Percentiles rank a stretch among this genome's conserved stretches.
These are phyloP conservation scores for Melampsora americana DNA, from an alignment of 1,284 basidiomycete species.

Conservation along the genomic window DNA sequence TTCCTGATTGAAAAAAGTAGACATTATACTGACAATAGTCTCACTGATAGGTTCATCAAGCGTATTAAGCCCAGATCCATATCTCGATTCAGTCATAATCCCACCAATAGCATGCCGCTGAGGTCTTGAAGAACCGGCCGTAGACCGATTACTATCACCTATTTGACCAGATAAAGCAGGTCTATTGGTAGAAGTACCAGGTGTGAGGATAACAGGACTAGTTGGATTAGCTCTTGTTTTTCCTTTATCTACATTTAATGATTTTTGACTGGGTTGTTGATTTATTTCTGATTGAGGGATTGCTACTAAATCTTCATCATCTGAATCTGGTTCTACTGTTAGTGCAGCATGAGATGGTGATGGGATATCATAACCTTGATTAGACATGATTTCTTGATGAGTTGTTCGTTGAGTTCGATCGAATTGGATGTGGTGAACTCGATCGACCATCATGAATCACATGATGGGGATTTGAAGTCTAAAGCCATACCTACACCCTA, in stretches of 20 bases:
- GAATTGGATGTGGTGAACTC: background rate
- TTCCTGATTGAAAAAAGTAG: conserved; percentile 9
- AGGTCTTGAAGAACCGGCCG: conserved; percentile 15
- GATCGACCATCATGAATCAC: background rate
- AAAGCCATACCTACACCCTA: too few relatives aligned
- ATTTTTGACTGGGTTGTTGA: background rate
- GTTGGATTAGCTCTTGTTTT: conserved; percentile 15
- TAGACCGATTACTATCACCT: conserved; percentile 59
- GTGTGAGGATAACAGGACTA: background rate
- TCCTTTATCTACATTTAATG: conserved; percentile 12
- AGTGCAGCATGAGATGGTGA: conserved; percentile 21
- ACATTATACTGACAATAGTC: conserved; percentile 69
- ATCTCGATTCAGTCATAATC: conserved; percentile 82
- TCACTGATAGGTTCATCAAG: conserved; percentile 83
- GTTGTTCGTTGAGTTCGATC: background rate
- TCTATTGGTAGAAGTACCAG: background rate
- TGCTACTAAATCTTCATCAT: conserved; percentile 36
- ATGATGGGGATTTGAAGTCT: too few relatives aligned
- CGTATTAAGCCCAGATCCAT: conserved; percentile 68
- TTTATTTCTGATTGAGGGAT: conserved; percentile 28
- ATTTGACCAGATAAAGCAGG: conserved; percentile 68
- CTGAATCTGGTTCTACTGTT: conserved; percentile 37
- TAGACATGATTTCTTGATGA: background rate
- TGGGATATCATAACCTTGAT: conserved; percentile 35
- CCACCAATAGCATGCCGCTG: conserved; percentile 66